Evolutionary conservation across 257 asterid species (phyloP), one percentile per base, ranked within the genome.

Genomic region (Solanum clarkiae): DNA sequence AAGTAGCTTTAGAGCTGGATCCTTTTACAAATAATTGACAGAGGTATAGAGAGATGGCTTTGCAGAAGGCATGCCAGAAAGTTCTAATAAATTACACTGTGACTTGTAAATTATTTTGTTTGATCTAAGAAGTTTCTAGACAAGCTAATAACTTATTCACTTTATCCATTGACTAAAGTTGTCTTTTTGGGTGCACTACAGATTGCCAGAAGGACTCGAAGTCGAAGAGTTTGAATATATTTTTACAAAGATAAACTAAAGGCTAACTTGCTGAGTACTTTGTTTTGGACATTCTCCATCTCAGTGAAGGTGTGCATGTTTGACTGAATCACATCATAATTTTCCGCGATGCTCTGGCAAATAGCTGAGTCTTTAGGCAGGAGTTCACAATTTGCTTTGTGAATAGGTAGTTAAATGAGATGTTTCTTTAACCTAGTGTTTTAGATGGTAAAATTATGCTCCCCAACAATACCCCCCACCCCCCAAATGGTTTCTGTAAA

Each of bases 171-270:
- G 3, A 55, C 40, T 65, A n/a, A 40, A 53, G 55, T 56, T 42
- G 10, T 42, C 2, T 29, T 24, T 24, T 49, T 62, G 69, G 81
- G 24, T 72, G 12, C 63, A 80, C 80, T 86, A 24, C 93, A 91
- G 96, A 71, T 85, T 83, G 88, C 86, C 20, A 86, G 90, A 32
- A 89, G 92, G 90, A 88, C 87, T 69, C 90, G 89, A 71, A 92
- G 91, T 82, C 90, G 66, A 59, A 92, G 88, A 84, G 83, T 84
- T 80, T 88, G 88, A 88, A 44, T 47, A 60, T 63, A 7, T 66
- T 62, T 62, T 44, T 26, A 24, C 59, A 62, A 45, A 63, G 77
- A 63, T 60, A 62, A 0, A 47, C 59, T 24, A 24, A 63, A 24
- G 85, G 49, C 47, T 51, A 62, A 32, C 79, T 59, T n/a, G 74